Evolutionary conservation across 805 yeast species (phyloP), one percentile per base, ranked within the genome.

Genomic region (Pichia membranifaciens): DNA sequence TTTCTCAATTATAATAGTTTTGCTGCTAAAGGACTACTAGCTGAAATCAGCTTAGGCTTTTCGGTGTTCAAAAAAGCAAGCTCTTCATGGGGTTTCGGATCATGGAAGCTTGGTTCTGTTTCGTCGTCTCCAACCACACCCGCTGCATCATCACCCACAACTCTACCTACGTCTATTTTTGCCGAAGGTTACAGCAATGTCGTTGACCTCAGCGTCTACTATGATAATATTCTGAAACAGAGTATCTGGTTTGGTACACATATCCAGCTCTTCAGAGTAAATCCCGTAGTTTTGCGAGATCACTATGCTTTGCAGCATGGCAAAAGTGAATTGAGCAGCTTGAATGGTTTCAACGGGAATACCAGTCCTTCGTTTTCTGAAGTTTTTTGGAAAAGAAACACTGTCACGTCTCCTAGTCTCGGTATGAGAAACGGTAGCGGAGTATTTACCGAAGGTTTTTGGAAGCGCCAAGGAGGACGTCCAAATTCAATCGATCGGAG

Each of bases 221-320:
- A 38, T 22, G 49, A 49, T 4, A 49, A 57, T 43, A 43, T 61
- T 20, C 33, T 53, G 15, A 46, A 53, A 5, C 44, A 57, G 16
- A 73, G 74, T 43, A 59, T 69, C n/a, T 78, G 79, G 78, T 57
- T 59, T 10, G 68, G 68, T 3, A 73, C 80, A 1, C 54, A 59
- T n/a, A 62, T 76, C n/a, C 63, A 55, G 44, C 59, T 78, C 15
- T 76, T 78, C 60, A 67, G 62, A 38, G 56, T 72, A 10, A 59
- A 57, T 32, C 45, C 53, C 5, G 21, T 25, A 7, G 5, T 50
- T 6, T 7, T 52, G 2, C 45, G 42, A 22, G 53, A 50, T 1
- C 55, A 52, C 41, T 48, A 20, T 35, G 17, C 29, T n/a, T 29
- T 47, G 23, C 50, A 51, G 18, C 49, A 45, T 32, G 49, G 46